phyloP scores from a whole-genome alignment of 306 rosid genomes.

The Quercus ilex region DNA sequence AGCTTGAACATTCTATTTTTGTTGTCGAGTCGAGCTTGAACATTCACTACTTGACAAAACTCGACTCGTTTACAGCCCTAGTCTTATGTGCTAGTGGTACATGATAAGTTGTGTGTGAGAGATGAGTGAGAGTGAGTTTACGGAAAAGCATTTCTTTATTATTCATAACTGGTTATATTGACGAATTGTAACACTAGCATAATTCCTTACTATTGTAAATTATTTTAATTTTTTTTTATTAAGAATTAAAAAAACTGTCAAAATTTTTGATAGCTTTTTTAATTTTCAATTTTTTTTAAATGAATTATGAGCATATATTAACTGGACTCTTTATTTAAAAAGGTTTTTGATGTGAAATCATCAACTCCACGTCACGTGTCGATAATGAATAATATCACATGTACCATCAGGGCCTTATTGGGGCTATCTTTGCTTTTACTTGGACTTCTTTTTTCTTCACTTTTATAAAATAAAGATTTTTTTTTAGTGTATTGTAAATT shows the following conservation, averaged over 20 bases:
- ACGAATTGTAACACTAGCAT: rapidly evolving
- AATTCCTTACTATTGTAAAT: rapidly evolving
- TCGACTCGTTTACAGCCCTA: no score
- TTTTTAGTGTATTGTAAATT: no score
- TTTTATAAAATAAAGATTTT: no score
- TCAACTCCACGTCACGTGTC: rapidly evolving
- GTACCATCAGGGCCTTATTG: rapidly evolving
- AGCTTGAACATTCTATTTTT: no score
- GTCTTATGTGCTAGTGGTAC: rapidly evolving
- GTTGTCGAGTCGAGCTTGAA: no score
- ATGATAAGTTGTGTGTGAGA: rapidly evolving
- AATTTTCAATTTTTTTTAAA: no score
- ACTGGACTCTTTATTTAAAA: rapidly evolving
- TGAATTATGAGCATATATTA: rapidly evolving
- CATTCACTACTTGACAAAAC: no score
- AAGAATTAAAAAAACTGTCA: rapidly evolving
- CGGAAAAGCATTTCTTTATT: rapidly evolving
- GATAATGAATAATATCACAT: no score
- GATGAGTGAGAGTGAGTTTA: rapidly evolving
- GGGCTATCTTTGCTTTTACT: no score
- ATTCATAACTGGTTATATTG: rapidly evolving
- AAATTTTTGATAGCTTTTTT: rapidly evolving
- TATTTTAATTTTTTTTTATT: no score
- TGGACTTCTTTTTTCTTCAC: no score
- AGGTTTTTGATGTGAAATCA: rapidly evolving